A percentile compares a stretch with the other conserved stretches of the same genome.
Conservation (phyloP, 441 rosid genomes). For the Daphne laureola region DNA sequence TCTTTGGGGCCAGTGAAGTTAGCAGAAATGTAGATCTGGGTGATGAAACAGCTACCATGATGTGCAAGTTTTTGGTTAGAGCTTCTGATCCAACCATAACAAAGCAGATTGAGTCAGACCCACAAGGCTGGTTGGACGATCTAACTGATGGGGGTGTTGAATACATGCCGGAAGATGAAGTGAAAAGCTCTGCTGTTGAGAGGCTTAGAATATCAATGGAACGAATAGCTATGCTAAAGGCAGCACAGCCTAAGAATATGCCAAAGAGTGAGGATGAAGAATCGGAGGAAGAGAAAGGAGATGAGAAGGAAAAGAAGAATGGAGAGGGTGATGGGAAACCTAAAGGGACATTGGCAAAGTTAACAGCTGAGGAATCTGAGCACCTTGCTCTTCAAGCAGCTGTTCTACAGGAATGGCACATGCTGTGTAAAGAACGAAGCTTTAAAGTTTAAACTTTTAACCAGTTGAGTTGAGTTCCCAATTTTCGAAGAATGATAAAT, state of each 20-base stretch:
- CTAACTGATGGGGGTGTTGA: constrained; percentile 90
- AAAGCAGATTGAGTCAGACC: constrained; percentile 82
- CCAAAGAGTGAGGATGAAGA: constrained; percentile 50
- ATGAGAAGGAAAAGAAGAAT: constrained; percentile 19
- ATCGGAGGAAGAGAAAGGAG: constrained; percentile 22
- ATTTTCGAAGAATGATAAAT: constrained; percentile 2
- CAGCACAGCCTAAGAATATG: constrained; percentile 68
- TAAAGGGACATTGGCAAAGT: constrained; percentile 71
- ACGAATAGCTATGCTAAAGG: constrained; percentile 85
- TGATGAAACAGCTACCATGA: constrained; percentile 94
- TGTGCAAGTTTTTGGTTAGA: constrained; percentile 94
- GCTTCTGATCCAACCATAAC: constrained; percentile 95
- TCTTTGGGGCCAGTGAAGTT: constrained; percentile 98
- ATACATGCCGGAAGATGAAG: constrained; percentile 96
- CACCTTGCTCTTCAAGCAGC: constrained; percentile 96
- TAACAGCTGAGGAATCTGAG: constrained; percentile 94
- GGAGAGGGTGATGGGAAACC: constrained; percentile 33
- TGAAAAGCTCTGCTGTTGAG: constrained; percentile 85
- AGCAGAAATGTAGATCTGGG: constrained; percentile 97
- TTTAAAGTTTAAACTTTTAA: constrained; percentile 14
- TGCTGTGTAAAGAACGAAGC: constrained; percentile 73
- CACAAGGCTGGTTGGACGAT: constrained; percentile 96
- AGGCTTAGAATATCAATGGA: constrained; percentile 92
- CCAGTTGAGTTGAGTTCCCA: constrained; percentile 11
- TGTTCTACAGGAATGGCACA: constrained; percentile 96